phyloP scores from a whole-genome alignment of 805 yeast species.

The Saccharomycopsis selenospora region DNA sequence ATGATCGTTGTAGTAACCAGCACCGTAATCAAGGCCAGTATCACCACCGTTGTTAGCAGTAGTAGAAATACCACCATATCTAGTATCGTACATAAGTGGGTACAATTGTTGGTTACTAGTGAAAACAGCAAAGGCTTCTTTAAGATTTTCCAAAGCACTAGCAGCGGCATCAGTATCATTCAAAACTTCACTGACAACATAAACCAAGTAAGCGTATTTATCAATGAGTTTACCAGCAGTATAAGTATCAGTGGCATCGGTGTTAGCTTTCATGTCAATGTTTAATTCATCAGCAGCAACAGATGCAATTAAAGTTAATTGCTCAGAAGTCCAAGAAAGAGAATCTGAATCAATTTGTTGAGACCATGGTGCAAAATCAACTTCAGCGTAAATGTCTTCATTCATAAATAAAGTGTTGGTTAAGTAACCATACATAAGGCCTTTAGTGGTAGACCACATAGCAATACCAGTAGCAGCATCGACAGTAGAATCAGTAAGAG shows the following conservation, averaged over 20 bases:
- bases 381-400: slow-evolving; percentile 36
- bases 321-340: slow-evolving; percentile 27
- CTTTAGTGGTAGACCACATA: slow-evolving; percentile 45
- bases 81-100: slow-evolving; percentile 46
- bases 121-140: slow-evolving; percentile 36
- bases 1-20: slow-evolving; percentile 48
- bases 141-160: slow-evolving; percentile 28
- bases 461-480: slow-evolving; percentile 29
- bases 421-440: slow-evolving; percentile 39
- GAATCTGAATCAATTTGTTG: slow-evolving; percentile 27
- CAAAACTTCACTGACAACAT: slow-evolving; percentile 39
- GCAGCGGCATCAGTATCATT: slow-evolving; percentile 31
- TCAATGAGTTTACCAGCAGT: slow-evolving; percentile 43
- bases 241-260: slow-evolving; percentile 43
- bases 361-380: slow-evolving; percentile 41
- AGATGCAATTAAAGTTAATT: slow-evolving; percentile 27
- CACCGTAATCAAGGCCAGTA: slow-evolving; percentile 41
- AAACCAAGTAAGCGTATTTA: slow-evolving; percentile 45
- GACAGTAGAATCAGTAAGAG: slow-evolving; percentile 33
- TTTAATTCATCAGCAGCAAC: slow-evolving; percentile 33
- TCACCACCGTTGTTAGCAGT: slow-evolving; percentile 40
- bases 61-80: slow-evolving; percentile 43
- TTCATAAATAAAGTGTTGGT: slow-evolving; percentile 35
- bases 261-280: slow-evolving; percentile 38
- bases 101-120: slow-evolving; percentile 32